Evolutionary conservation across 2,329 filamentous ascomycete species (phyloP).

Genomic region (Coniosporium tulheliwenetii): DNA sequence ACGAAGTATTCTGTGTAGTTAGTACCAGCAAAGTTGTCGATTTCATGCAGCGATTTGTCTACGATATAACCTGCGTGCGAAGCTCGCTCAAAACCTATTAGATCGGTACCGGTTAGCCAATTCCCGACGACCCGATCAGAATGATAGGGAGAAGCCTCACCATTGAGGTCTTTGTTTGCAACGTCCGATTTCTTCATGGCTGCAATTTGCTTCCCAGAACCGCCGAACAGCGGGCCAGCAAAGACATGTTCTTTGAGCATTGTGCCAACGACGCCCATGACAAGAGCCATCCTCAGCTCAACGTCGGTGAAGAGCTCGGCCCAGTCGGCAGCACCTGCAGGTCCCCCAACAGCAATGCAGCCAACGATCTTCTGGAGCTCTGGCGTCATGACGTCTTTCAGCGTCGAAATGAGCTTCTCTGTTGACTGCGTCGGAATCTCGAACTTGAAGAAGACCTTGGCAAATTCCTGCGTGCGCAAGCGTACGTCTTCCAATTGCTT

Average conservation of each 20-base stretch:
- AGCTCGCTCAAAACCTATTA: no score
- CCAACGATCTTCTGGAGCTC: conserved; percentile 13
- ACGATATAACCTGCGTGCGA: neutral
- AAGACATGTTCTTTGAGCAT: conserved; percentile 16
- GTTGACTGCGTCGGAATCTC: no score
- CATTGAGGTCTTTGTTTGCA: conserved; percentile 23
- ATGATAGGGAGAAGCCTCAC: conserved; percentile 5
- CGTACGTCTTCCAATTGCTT: no score
- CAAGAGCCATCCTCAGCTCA: conserved; percentile 8
- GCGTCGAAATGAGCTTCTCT: no score
- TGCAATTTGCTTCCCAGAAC: conserved; percentile 3
- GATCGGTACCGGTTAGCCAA: no score
- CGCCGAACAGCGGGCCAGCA: conserved; percentile 12
- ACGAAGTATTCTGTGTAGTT: conserved; percentile 6
- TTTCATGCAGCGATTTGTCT: conserved; percentile 1
- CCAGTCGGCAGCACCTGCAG: conserved; percentile 10
- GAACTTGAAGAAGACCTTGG: no score
- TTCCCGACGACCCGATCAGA: neutral
- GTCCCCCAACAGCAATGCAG: conserved; percentile 13
- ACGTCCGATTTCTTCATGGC: conserved; percentile 22
- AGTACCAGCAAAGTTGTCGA: conserved; percentile 6
- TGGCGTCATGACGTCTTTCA: neutral
- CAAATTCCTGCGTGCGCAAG: no score
- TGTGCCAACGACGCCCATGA: conserved; percentile 11
- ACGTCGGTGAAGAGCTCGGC: conserved; percentile 6